phyloP scores from a whole-genome alignment of 306 rosid genomes.

The Ceratonia siliqua region DNA sequence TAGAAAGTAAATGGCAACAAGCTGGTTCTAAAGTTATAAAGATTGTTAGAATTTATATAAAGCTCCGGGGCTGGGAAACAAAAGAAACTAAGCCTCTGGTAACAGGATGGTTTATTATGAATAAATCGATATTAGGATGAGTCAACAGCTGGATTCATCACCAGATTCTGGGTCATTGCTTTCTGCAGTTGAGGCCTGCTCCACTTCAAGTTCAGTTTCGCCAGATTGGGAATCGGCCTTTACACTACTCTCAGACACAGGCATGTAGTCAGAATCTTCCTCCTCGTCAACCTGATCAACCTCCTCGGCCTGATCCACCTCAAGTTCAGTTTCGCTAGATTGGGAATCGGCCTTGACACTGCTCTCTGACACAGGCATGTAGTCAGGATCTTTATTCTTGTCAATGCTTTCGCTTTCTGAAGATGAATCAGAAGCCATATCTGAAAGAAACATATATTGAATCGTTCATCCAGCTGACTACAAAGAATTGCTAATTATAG shows the following conservation, averaged over 20 bases:
- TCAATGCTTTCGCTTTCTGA: background rate
- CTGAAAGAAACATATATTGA: slow-evolving; percentile 22
- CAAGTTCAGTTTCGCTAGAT: background rate
- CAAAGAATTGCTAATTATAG: background rate
- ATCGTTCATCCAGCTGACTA: background rate
- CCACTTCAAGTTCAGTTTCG: background rate
- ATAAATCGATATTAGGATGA: background rate
- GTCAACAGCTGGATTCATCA: background rate
- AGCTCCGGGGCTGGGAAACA: too few species aligned
- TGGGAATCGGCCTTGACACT: background rate
- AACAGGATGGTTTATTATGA: background rate
- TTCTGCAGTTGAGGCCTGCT: background rate
- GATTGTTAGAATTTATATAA: background rate
- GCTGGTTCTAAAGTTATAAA: background rate
- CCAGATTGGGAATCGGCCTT: background rate
- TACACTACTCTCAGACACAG: background rate
- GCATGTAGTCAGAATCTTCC: slow-evolving; percentile 1
- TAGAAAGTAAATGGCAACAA: background rate
- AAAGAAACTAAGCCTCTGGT: background rate
- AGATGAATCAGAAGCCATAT: background rate
- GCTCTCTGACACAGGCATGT: background rate
- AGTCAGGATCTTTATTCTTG: background rate
- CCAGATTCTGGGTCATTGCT: background rate
- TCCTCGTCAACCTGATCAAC: background rate
- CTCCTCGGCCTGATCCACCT: too few species aligned